phyloP scores from a whole-genome alignment of 768 basidiomycete species.

The Grammothele lineata region DNA sequence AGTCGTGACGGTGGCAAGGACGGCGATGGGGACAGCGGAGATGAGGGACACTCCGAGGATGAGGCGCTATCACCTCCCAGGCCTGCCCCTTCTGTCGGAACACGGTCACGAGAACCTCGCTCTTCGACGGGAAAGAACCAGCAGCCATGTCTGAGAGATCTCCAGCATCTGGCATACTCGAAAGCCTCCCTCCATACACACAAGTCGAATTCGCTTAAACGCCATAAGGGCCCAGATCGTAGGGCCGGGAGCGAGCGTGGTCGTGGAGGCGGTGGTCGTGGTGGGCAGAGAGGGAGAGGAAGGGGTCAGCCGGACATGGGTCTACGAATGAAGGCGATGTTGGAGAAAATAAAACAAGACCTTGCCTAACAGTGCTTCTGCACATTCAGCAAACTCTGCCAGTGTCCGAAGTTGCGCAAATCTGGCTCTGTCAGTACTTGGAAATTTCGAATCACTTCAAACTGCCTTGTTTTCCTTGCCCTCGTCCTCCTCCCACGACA shows the following conservation, averaged over 20 bases:
- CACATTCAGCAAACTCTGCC: neutral
- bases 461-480: constrained; percentile 52
- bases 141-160: constrained; percentile 57
- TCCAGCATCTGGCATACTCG: constrained; percentile 61
- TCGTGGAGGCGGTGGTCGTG: constrained; percentile 9
- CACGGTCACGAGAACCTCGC: too few species aligned
- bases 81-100: too few species aligned
- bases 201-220: constrained; percentile 42
- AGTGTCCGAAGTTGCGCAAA: neutral
- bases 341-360: constrained; percentile 80
- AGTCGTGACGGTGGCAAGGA: too few species aligned
- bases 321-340: constrained; percentile 78
- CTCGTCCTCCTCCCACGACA: constrained; percentile 31
- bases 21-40: too few species aligned
- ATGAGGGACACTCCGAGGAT: too few species aligned
- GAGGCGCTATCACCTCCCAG: too few species aligned
- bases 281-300: constrained; percentile 34
- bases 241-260: constrained; percentile 30
- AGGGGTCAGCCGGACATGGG: constrained; percentile 73
- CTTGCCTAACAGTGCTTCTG: constrained; percentile 30
- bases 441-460: constrained; percentile 3
- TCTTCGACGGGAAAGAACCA: too few species aligned
- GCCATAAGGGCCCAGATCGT: constrained; percentile 21
- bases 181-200: constrained; percentile 52
- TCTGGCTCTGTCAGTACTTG: neutral